Evolutionary conservation across 768 basidiomycete genomes (phyloP).

Genomic region (Hydnum rufescens): DNA sequence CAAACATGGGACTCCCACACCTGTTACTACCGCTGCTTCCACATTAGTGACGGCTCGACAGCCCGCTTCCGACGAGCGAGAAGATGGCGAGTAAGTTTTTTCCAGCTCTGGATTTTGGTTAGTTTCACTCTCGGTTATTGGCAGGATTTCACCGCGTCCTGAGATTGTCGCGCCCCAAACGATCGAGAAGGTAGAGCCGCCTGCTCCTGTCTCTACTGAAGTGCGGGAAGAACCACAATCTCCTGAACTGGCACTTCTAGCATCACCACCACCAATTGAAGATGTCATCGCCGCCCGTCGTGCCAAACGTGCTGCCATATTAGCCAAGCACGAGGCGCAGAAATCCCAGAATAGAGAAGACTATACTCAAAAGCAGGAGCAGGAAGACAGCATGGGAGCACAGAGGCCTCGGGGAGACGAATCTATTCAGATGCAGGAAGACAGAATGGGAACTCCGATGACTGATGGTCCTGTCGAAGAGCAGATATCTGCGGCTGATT

Average conservation of each 20-base stretch:
- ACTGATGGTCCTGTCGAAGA: slow-evolving; percentile 20
- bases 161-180: slow-evolving; percentile 11
- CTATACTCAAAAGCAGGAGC: not conserved
- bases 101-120: slow-evolving; percentile 1
- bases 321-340: slow-evolving; percentile 40
- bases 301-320: slow-evolving; percentile 52
- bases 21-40: slow-evolving; percentile 5
- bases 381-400: not conserved
- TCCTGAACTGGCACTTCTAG: slow-evolving; percentile 35
- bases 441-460: not conserved
- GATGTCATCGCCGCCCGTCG: slow-evolving; percentile 45
- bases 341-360: no score
- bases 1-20: slow-evolving; percentile 13
- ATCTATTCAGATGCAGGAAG: not conserved
- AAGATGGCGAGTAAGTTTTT: slow-evolving; percentile 84
- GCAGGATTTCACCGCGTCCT: not conserved
- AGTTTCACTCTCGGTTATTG: no score
- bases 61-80: slow-evolving; percentile 37
- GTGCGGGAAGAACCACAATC: slow-evolving; percentile 11
- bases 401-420: not conserved
- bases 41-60: slow-evolving; percentile 12
- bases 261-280: slow-evolving; percentile 34
- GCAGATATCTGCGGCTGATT: slow-evolving; percentile 82
- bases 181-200: slow-evolving; percentile 8
- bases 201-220: not conserved